Percentiles rank a stretch among this genome's conserved stretches.
These are phyloP conservation scores for Diphasiastrum complanatum DNA, from an alignment of 83 land plant species.

Conservation along the genomic window DNA sequence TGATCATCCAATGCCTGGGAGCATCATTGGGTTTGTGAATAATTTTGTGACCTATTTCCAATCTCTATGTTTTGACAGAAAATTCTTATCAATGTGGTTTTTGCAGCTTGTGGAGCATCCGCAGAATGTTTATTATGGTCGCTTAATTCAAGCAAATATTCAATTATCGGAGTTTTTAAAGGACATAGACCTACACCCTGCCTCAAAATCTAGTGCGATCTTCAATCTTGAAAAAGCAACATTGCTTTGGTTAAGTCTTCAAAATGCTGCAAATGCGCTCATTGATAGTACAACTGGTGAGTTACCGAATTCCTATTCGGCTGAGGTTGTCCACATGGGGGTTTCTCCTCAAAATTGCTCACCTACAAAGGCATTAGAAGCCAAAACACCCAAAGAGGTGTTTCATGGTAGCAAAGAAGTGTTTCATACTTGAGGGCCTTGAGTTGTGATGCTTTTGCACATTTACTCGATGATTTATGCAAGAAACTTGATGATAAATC, in stretches of 20 bases:
- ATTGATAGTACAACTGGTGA: conserved; percentile 62
- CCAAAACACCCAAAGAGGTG: too few species aligned
- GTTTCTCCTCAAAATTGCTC: not conserved
- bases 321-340: not conserved
- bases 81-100: not conserved
- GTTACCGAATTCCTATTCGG: conserved; percentile 14
- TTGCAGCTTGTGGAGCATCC: conserved; percentile 73
- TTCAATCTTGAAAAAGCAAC: conserved; percentile 24
- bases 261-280: conserved; percentile 50
- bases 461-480: too few species aligned
- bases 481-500: too few species aligned
- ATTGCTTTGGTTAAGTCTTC: conserved; percentile 57
- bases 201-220: conserved; percentile 1
- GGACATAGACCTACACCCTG: conserved; percentile 15
- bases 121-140: conserved; percentile 50
- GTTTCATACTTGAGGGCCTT: too few species aligned
- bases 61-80: not conserved
- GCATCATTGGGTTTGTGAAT: too few species aligned
- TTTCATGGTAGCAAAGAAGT: too few species aligned
- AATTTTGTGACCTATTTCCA: too few species aligned
- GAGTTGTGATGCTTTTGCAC: too few species aligned
- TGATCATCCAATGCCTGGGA: too few species aligned
- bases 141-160: conserved; percentile 56
- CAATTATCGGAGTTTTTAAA: conserved; percentile 33
- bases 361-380: too few species aligned